These are phyloP conservation scores for Geranium brycei DNA, from an alignment of 345 rosid genomes.

Conservation along the genomic window DNA sequence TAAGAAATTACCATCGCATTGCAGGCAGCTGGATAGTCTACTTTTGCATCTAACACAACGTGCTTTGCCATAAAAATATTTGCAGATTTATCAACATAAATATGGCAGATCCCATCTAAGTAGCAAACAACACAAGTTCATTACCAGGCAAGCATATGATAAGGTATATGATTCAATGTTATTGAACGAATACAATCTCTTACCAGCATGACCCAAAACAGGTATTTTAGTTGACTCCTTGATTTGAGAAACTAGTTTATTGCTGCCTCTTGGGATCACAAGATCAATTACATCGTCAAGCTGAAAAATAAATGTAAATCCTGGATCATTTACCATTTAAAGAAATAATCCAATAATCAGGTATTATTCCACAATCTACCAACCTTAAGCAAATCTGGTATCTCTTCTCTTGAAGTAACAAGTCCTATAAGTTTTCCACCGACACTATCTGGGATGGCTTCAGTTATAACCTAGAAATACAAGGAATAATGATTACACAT, in stretches of 20 bases:
- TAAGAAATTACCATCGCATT: constrained; percentile 69
- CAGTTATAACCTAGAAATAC: constrained; percentile 62
- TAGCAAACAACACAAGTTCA: constrained; percentile 6
- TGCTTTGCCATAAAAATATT: constrained; percentile 68
- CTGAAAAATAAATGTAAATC: constrained; percentile 34
- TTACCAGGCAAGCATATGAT: neutral
- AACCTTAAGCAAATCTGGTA: constrained; percentile 93
- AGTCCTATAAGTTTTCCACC: constrained; percentile 80
- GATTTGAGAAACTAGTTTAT: constrained; percentile 78
- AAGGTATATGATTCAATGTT: no score
- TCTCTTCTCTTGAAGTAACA: constrained; percentile 91
- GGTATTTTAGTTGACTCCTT: constrained; percentile 91
- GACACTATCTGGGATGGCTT: constrained; percentile 67
- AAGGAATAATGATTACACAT: constrained; percentile 1
- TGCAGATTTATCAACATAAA: constrained; percentile 83
- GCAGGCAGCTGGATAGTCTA: constrained; percentile 95
- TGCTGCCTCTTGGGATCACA: constrained; percentile 99
- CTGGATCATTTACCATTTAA: neutral
- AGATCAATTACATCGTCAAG: constrained; percentile 98
- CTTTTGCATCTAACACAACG: constrained; percentile 75
- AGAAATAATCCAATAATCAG: constrained; percentile 4
- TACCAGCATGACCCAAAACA: constrained; percentile 95
- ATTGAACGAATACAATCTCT: constrained; percentile 9
- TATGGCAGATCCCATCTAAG: constrained; percentile 96
- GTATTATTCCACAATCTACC: constrained; percentile 3